Base-by-base conservation (phyloP, 768 basidiomycete species). In the Suillus clintonianus region DNA sequence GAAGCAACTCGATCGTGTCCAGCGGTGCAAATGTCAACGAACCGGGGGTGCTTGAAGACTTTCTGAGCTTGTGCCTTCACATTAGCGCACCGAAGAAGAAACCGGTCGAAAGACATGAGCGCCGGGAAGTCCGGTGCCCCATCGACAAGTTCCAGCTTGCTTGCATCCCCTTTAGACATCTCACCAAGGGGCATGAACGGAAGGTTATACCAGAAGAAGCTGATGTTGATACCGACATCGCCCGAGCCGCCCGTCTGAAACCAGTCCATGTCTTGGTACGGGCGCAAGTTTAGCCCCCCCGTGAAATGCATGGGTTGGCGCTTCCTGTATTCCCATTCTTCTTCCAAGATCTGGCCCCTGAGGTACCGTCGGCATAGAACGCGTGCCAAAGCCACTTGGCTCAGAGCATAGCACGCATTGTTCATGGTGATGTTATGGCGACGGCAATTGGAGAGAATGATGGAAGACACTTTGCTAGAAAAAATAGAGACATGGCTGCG, bases 291-390 rank as follows among this genome's bases (percentile, higher is more conserved):
- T 13, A 85, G 66, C 7, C 83, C 84, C 4, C 85, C 85, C 8
- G 73, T 77, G 22, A 77, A 81, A 45, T 78, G 74, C 80, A 84
- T 85, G 2, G 84, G 84, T 64, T 86, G 78, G 60, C 72, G 76
- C 61, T 75, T 79, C 24, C 85, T 73, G 54, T 77, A 81, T 53
- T 80, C 76, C 86, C 86, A 87, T 68, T 88, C 86, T 13, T 77
- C 77, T 45, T 78, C 69, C 15, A 69, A 68, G 48, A 87, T 81
- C n/a, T 83, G 73, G 1, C 84, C 83, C 9, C 71, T 74, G 34
- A 82, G 68, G 56, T 80, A 83, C 54, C 74, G 76, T 37, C 78
- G 75, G 55, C 81, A 80, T 8, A 87, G 74, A 11, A 85, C 62
- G 8, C 85, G 83, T 24, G 85, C 74, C 22, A 83, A 67, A 0